Percentiles rank a stretch among this genome's conserved stretches.
These are phyloP conservation scores for Zygotorulaspora florentina DNA, from an alignment of 805 yeast genomes.

Conservation along the genomic window DNA sequence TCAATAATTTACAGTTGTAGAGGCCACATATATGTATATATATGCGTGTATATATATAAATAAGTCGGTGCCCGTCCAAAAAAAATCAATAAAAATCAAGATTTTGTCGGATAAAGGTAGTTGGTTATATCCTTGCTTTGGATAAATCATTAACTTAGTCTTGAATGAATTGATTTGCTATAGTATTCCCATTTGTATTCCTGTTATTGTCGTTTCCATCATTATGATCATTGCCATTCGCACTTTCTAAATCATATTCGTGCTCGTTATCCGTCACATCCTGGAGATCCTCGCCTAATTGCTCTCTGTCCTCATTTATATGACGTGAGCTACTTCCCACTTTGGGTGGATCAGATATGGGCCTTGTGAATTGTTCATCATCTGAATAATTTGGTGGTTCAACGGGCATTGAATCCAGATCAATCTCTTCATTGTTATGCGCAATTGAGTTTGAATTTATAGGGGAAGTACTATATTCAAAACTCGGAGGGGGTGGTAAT, in stretches of 20 bases:
- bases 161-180: conserved; percentile 16
- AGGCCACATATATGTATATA: not conserved
- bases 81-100: not conserved
- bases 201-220: conserved; percentile 6
- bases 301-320: not conserved
- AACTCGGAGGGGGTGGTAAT: conserved; percentile 38
- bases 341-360: conserved; percentile 3
- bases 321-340: conserved; percentile 8
- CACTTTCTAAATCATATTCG: conserved; percentile 3
- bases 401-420: conserved; percentile 34
- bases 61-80: not conserved
- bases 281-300: not conserved
- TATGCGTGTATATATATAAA: too few relatives aligned
- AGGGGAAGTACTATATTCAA: conserved; percentile 33
- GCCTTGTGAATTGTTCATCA: conserved; percentile 10
- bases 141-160: conserved; percentile 5
- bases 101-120: not conserved
- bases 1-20: not conserved
- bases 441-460: conserved; percentile 1
- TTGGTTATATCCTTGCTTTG: not conserved
- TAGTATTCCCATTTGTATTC: conserved; percentile 12
- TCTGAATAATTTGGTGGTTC: conserved; percentile 40
- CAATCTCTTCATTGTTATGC: conserved; percentile 30
- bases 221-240: not conserved
- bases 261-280: conserved; percentile 8